Evolutionary conservation across 1,139 yeast genomes (phyloP).

Genomic region (Suhomyces bokatorum): DNA sequence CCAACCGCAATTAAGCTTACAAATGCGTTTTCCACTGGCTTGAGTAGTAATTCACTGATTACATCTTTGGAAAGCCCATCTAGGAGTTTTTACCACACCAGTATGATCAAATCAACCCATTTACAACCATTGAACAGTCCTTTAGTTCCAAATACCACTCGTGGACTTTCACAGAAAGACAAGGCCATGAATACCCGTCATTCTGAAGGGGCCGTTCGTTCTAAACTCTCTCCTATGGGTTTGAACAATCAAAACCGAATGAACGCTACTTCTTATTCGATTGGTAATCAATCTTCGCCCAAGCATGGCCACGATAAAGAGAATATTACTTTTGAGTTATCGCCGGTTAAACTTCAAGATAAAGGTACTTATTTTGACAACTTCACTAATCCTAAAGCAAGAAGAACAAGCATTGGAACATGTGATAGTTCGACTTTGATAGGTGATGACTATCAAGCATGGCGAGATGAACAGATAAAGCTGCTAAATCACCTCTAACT

Average conservation of each 20-base stretch:
- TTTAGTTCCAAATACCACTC: slow-evolving; percentile 14
- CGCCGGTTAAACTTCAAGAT: slow-evolving; percentile 23
- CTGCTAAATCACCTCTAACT: slow-evolving; percentile 26
- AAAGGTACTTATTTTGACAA: slow-evolving; percentile 2
- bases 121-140: slow-evolving; percentile 38
- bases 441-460: slow-evolving; percentile 43
- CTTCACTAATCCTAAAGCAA: slow-evolving; percentile 13
- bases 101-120: slow-evolving; percentile 3
- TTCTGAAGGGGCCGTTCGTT: neutral
- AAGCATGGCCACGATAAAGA: slow-evolving; percentile 12
- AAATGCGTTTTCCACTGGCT: slow-evolving; percentile 20
- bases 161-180: neutral
- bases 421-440: slow-evolving; percentile 41
- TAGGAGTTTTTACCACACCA: slow-evolving; percentile 12
- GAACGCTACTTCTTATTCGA: neutral
- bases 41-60: slow-evolving; percentile 8
- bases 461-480: slow-evolving; percentile 43
- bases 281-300: slow-evolving; percentile 9
- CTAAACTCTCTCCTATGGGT: slow-evolving; percentile 19
- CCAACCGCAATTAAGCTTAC: slow-evolving; percentile 22
- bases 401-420: slow-evolving; percentile 25
- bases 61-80: slow-evolving; percentile 25
- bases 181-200: neutral
- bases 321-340: slow-evolving; percentile 17
- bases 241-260: slow-evolving; percentile 7